Evolutionary conservation across 345 rosid genomes (phyloP), one percentile per base, ranked within the genome.

Genomic region (Acer yangbiense): DNA sequence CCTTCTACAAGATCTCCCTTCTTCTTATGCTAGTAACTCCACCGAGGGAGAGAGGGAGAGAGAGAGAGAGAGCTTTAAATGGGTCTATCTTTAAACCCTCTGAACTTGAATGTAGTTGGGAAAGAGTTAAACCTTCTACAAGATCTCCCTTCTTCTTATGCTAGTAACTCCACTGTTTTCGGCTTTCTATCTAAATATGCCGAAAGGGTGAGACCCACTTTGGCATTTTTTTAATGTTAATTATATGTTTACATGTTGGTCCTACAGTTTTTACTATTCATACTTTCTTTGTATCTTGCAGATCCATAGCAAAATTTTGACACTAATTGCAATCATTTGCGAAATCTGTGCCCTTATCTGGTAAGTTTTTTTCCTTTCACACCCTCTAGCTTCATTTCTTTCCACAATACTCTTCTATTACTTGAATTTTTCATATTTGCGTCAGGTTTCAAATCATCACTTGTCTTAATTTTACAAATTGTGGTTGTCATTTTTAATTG

Each of bases 301-400:
- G 99, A 87, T 94, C 68, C 97, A 88, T 78, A 91, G 85, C 90
- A 92, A 89, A 85, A 82, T 96, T 75, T 82, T 94, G 68, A 96
- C 97, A 1, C 6, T 92, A 58, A 32, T 96, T 81, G 94, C 97
- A 35, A 89, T 94, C 76, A 65, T 96, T 79, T 87, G 92, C 46
- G 99, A 96, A 92, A 88, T 86, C 62, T 90, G 91, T 78, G 98
- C 99, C 78, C 91, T 94, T 74, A 62, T 90, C 71, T 94, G 98
- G 99, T 96, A 78, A 83, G 97, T 77, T 72, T 72, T 76, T 74
- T 74, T 48, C 14, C 54, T 65, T 83, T 43, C 74, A 32, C 16
- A 68, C 48, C 10, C 62, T 60, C 41, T 32, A 46, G n/a, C 65
- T 61, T 63, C 1, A 67, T 62, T 77, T 61, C n/a, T 41, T 39